A percentile compares a stretch with the other conserved stretches of the same genome.
Evolutionary conservation across 768 basidiomycete genomes (phyloP).

Genomic region (Terana coerulea): DNA sequence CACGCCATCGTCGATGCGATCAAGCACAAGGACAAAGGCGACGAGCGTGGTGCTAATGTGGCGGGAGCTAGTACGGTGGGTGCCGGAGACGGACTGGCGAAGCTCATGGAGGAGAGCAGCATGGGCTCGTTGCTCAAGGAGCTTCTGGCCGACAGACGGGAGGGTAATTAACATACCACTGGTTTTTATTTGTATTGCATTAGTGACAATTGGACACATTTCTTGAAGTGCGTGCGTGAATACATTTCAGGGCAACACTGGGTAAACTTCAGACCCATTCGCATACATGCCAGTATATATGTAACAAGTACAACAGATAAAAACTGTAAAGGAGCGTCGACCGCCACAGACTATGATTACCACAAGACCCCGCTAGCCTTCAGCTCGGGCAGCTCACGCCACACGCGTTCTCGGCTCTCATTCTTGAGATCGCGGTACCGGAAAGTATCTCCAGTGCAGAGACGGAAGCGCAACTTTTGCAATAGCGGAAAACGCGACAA

Average conservation of each 20-base stretch:
- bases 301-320: background rate
- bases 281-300: too few species aligned
- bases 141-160: conserved; percentile 8
- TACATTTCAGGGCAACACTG: too few species aligned
- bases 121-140: conserved; percentile 17
- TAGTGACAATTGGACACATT: too few species aligned
- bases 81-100: background rate
- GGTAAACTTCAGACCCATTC: too few species aligned
- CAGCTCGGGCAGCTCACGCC: background rate
- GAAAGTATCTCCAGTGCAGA: conserved; percentile 12
- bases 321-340: background rate
- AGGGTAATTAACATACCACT: too few species aligned
- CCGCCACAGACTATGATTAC: background rate
- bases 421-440: conserved; percentile 3
- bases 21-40: conserved; percentile 7
- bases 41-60: background rate
- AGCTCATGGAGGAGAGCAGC: conserved; percentile 14
- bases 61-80: background rate
- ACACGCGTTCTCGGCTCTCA: background rate
- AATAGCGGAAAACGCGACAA: conserved; percentile 1
- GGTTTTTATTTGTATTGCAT: too few species aligned
- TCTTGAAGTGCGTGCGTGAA: too few species aligned
- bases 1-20: conserved; percentile 1
- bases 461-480: background rate
- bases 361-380: background rate